Conservation (phyloP, 2,329 filamentous ascomycete genomes). For the Exophiala sp. region DNA sequence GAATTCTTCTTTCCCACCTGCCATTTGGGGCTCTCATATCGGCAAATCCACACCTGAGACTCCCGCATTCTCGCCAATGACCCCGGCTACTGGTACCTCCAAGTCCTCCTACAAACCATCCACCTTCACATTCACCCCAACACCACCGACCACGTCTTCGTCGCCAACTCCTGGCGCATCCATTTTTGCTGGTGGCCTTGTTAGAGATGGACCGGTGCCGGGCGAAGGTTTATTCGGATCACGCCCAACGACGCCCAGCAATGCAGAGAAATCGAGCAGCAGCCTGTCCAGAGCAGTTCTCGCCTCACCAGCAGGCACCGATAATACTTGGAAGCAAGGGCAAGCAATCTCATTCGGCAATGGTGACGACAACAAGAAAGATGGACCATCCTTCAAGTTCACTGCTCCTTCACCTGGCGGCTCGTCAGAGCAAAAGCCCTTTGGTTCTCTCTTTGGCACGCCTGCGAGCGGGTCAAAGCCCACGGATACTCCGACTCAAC, state of each 20-base stretch:
- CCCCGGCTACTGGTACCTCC: slow-evolving; percentile 15
- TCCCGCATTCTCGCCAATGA: slow-evolving; percentile 23
- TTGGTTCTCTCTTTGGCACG: slow-evolving; percentile 32
- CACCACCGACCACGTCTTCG: slow-evolving; percentile 13
- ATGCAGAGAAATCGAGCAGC: slow-evolving; percentile 17
- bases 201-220: slow-evolving; percentile 24
- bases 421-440: slow-evolving; percentile 31
- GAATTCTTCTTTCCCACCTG: slow-evolving; percentile 31
- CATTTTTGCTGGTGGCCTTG: slow-evolving; percentile 24
- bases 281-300: slow-evolving; percentile 16
- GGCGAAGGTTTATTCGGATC: slow-evolving; percentile 33
- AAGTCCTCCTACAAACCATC: slow-evolving; percentile 23
- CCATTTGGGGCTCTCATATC: slow-evolving; percentile 39
- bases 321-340: slow-evolving; percentile 49
- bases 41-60: slow-evolving; percentile 25
- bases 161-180: slow-evolving; percentile 17
- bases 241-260: slow-evolving; percentile 27
- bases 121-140: slow-evolving; percentile 25
- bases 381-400: slow-evolving; percentile 28
- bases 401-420: slow-evolving; percentile 30
- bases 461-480: slow-evolving; percentile 21
- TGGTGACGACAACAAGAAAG: slow-evolving; percentile 29
- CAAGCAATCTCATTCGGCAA: slow-evolving; percentile 48
- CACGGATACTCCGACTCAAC: slow-evolving; percentile 21
- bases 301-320: slow-evolving; percentile 29